Conservation (phyloP, 2,329 filamentous ascomycete genomes). For the Sclerotinia spermophila region DNA sequence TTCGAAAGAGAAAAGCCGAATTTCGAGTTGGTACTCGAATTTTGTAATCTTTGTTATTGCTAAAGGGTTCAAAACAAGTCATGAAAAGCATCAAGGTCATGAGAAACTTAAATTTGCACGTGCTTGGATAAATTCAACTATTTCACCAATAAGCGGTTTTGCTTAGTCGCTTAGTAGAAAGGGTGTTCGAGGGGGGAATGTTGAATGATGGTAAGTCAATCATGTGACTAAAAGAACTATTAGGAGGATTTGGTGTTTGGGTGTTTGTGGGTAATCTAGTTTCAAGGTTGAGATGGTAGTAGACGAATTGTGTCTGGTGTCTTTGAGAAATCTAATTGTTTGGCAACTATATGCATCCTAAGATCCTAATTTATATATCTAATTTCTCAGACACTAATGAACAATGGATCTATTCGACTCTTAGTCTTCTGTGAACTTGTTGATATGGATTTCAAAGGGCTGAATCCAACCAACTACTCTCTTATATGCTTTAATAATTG, state of each 20-base stretch:
- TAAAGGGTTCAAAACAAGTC: background rate
- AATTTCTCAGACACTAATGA: background rate
- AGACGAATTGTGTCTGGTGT: background rate
- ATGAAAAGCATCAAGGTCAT: background rate
- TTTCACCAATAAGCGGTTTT: background rate
- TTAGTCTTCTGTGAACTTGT: background rate
- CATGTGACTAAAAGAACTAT: background rate
- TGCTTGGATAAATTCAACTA: background rate
- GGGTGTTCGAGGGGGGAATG: background rate
- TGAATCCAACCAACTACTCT: background rate
- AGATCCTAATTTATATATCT: background rate
- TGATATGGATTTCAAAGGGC: rapidly evolving
- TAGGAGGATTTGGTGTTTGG: background rate
- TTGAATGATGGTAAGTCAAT: background rate
- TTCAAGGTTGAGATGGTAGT: background rate
- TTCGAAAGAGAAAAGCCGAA: background rate
- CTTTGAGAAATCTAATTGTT: background rate
- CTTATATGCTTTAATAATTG: background rate
- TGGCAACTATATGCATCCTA: background rate
- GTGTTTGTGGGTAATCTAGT: background rate
- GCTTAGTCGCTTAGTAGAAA: background rate
- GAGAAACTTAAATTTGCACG: background rate
- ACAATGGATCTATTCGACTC: background rate
- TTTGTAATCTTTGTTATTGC: background rate
- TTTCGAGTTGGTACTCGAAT: background rate